phyloP scores from a whole-genome alignment of 179 eudicot species.

The Heliamphora pulchella region DNA sequence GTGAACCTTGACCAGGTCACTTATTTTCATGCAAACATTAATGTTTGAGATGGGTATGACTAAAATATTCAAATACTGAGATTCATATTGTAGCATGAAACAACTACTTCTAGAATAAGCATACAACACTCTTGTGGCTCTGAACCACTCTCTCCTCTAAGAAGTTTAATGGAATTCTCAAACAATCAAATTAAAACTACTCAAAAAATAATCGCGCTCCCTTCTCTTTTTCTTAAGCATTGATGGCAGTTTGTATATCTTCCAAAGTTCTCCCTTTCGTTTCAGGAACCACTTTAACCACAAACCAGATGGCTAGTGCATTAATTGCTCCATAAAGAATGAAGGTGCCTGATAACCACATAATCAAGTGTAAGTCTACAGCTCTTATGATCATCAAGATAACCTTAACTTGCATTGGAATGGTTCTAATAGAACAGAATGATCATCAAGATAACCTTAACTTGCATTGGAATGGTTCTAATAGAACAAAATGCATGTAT shows the following conservation, averaged over 20 bases:
- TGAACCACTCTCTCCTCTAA: not conserved
- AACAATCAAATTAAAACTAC: not conserved
- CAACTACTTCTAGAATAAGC: not conserved
- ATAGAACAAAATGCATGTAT: not conserved
- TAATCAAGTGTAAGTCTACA: conserved; percentile 3
- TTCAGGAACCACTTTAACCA: conserved; percentile 71
- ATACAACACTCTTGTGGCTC: not conserved
- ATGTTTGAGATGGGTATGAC: not conserved
- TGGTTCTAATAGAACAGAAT: not conserved
- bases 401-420: not conserved
- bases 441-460: not conserved
- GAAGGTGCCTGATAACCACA: conserved; percentile 59
- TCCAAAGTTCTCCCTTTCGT: conserved; percentile 85
- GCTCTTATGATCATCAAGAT: not conserved
- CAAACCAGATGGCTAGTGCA: conserved; percentile 50
- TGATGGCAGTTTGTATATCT: conserved; percentile 65
- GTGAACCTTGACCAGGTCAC: not conserved
- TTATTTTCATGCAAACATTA: not conserved
- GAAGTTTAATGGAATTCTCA: not conserved
- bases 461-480: not conserved
- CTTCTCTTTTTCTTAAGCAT: conserved; percentile 24
- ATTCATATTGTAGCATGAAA: not conserved
- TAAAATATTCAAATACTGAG: not conserved
- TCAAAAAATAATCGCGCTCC: not conserved
- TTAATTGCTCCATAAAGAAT: conserved; percentile 58